Evolutionary conservation across 1,284 basidiomycete genomes (phyloP), one percentile per base, ranked within the genome.

Genomic region (Microbotryum violaceum): DNA sequence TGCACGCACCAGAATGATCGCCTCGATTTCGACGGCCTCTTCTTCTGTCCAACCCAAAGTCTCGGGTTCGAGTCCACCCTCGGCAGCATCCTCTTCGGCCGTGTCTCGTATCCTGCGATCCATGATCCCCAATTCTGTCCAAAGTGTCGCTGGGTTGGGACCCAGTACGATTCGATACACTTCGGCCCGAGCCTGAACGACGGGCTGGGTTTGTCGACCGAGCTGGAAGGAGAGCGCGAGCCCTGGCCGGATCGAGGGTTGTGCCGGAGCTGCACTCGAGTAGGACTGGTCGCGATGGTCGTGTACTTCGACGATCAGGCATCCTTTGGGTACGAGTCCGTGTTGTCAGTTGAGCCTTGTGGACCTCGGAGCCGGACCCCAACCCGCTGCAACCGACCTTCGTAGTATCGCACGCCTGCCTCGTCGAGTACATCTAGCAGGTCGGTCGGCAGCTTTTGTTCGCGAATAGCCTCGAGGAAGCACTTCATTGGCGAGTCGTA

Each of bases 301-400:
- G 67, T 70, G 68, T 25, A 72, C 70, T 58, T 72, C 70, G 49
- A 72, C 68, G 31, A 72, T 71, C 37, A 72, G 64, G 54, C 70
- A 72, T n/a, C 71, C 66, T 67, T 56, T 9, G 33, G 14, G 37
- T n/a, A 16, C 29, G 53, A 14, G 33, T 21, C 20, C 16, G 49
- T 14, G 25, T 23, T 23, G 44, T 18, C 7, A 47, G 6, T 6
- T 45, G 4, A 51, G 37, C 9, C 27, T 5, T 12, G 3, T 25
- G 37, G 16, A 42, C 27, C n/a, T 8, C 20, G 42, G 3, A 8
- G 29, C 21, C 10, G 29, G 18, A 21, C 31, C n/a, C 21, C 8
- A 4, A 14, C 37, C 14, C 7, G 20, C 9, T 49, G 14, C 18
- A 16, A 29, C 53, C 31, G 12, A 64, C 67, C 71, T 16, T 71